Conservation (phyloP, 176 grass and related monocot species). For the Oryza glumipatula region DNA sequence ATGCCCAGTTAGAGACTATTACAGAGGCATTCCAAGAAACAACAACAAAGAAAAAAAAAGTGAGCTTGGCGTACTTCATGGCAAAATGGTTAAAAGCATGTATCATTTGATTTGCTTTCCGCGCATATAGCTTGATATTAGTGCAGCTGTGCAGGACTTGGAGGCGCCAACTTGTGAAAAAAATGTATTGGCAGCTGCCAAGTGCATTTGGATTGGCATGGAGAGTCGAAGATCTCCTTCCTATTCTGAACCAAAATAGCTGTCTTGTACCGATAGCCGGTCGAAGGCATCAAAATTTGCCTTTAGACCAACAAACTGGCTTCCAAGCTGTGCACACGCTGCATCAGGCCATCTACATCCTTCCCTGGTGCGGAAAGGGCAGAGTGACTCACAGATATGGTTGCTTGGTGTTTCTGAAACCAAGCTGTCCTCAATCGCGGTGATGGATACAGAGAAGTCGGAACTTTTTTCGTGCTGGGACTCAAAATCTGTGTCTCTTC, state of each 20-base stretch:
- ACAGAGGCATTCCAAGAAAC: neutral
- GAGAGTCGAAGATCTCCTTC: neutral
- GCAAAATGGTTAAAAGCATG: conserved; percentile 29
- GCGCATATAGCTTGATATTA: conserved; percentile 1
- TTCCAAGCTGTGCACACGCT: conserved; percentile 80
- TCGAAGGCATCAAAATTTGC: conserved; percentile 98
- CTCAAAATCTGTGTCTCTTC: conserved; percentile 35
- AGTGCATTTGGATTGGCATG: conserved; percentile 4
- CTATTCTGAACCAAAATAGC: conserved; percentile 85
- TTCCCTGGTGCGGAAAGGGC: conserved; percentile 76
- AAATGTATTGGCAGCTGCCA: conserved; percentile 40
- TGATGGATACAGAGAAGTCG: conserved; percentile 76
- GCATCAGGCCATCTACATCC: conserved; percentile 92
- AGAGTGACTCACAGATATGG: conserved; percentile 70
- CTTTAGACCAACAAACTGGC: conserved; percentile 92
- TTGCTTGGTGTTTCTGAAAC: conserved; percentile 52
- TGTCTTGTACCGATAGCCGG: conserved; percentile 72
- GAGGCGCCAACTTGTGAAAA: conserved; percentile 43
- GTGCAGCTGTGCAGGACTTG: neutral
- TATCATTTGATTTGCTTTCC: conserved; percentile 17
- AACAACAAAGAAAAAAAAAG: neutral
- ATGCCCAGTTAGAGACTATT: neutral
- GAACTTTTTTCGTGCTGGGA: conserved; percentile 52
- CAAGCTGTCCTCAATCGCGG: conserved; percentile 72
- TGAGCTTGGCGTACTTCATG: conserved; percentile 19